Percentiles rank a stretch among this genome's conserved stretches.
phyloP scores from a whole-genome alignment of 345 rosid species.

The Eucalyptus albens region DNA sequence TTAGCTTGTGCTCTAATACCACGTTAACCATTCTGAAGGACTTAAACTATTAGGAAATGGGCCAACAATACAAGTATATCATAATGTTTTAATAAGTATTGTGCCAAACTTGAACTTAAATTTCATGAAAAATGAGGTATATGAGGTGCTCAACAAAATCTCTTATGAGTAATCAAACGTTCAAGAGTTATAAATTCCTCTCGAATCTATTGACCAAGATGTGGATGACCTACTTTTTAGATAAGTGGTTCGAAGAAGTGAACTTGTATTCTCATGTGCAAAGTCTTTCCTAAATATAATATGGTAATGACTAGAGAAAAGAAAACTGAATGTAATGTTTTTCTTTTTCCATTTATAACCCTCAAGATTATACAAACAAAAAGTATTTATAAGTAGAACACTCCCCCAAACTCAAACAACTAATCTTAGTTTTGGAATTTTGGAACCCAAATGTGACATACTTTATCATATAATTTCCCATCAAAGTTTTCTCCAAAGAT shows the following conservation, averaged over 20 bases:
- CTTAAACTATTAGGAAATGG: not conserved
- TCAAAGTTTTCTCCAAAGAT: not conserved
- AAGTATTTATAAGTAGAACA: not conserved
- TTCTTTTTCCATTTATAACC: not conserved
- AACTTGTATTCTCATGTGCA: not conserved
- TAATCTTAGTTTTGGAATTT: not conserved
- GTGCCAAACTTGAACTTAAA: not conserved
- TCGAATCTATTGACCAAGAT: not conserved
- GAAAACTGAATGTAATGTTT: too few species aligned
- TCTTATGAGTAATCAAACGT: not conserved
- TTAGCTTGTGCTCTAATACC: not conserved
- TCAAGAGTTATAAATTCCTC: not conserved
- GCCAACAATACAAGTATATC: not conserved
- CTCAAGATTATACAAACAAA: not conserved
- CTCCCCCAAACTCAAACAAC: not conserved
- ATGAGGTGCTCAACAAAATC: not conserved
- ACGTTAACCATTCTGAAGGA: not conserved
- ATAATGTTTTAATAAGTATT: not conserved
- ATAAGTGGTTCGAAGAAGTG: not conserved
- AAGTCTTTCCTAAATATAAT: not conserved
- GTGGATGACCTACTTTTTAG: not conserved
- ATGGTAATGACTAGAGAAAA: not conserved
- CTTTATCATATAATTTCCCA: not conserved
- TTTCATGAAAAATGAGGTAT: not conserved
- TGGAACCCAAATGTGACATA: not conserved